Percentiles rank a stretch among this genome's conserved stretches.
phyloP scores from a whole-genome alignment of 177 flowering plant species.

The Vitis hybrid region DNA sequence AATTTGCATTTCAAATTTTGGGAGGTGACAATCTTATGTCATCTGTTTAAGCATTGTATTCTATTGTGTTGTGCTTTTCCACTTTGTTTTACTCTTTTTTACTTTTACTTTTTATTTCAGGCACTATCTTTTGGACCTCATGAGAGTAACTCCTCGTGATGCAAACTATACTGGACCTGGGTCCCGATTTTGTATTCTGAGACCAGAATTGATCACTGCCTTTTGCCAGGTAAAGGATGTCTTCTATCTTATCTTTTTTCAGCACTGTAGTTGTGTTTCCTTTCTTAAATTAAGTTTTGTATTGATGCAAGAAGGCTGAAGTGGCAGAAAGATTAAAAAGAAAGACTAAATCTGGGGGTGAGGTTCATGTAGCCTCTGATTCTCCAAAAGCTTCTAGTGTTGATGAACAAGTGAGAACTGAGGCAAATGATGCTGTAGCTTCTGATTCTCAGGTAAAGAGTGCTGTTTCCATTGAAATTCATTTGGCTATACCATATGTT shows the following conservation, averaged over 20 bases:
- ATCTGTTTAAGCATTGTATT: background rate
- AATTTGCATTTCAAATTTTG: background rate
- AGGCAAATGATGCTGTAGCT: constrained; percentile 16
- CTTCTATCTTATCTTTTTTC: background rate
- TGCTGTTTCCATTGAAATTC: background rate
- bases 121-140: constrained; percentile 96
- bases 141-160: constrained; percentile 99
- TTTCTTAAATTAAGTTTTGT: constrained; percentile 14
- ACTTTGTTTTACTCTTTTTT: background rate
- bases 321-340: constrained; percentile 49
- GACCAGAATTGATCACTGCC: constrained; percentile 80
- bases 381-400: constrained; percentile 26
- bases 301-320: constrained; percentile 56
- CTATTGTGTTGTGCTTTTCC: background rate
- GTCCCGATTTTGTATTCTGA: constrained; percentile 84
- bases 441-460: constrained; percentile 24
- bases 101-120: constrained; percentile 30
- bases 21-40: background rate
- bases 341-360: constrained; percentile 34
- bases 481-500: background rate
- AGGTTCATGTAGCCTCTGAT: constrained; percentile 28
- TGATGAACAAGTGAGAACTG: constrained; percentile 23
- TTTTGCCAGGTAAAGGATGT: constrained; percentile 67
- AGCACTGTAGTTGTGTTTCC: background rate
- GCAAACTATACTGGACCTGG: constrained; percentile 84